phyloP scores from a whole-genome alignment of 805 yeast species.

The Yamadazyma akitaensis region DNA sequence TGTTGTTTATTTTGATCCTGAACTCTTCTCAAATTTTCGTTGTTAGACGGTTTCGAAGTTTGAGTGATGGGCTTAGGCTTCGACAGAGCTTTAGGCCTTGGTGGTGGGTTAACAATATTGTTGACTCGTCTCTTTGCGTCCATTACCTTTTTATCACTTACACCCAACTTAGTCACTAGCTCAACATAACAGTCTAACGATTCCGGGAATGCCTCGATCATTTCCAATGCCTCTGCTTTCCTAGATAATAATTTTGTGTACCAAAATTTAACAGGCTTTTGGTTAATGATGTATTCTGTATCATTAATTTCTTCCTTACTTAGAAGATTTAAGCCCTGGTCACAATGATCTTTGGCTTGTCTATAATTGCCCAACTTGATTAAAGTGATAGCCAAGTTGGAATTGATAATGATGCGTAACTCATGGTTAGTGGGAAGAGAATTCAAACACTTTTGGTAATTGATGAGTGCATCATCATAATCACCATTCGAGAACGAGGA shows the following conservation, averaged over 20 bases:
- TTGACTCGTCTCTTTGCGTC: conserved; percentile 83
- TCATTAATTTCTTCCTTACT: conserved; percentile 23
- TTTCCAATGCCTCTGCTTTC: conserved; percentile 83
- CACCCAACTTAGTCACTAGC: conserved; percentile 62
- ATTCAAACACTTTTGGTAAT: conserved; percentile 49
- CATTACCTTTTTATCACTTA: conserved; percentile 57
- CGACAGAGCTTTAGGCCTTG: conserved; percentile 11
- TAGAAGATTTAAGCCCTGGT: conserved; percentile 43
- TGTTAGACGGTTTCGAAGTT: conserved; percentile 1
- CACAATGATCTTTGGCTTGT: conserved; percentile 44
- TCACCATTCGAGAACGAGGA: conserved; percentile 78
- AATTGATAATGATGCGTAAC: conserved; percentile 60
- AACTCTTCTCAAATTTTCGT: conserved; percentile 41
- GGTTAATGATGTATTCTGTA: conserved; percentile 32
- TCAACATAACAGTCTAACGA: conserved; percentile 61
- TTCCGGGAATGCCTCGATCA: conserved; percentile 63
- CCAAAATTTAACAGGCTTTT: conserved; percentile 60
- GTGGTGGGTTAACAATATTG: conserved; percentile 55
- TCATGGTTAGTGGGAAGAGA: conserved; percentile 64
- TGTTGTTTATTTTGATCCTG: conserved; percentile 44
- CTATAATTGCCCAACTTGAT: conserved; percentile 70
- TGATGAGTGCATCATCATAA: conserved; percentile 59
- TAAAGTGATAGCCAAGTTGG: conserved; percentile 66
- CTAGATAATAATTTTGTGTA: conserved; percentile 68
- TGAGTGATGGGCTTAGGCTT: conserved; percentile 5